These are phyloP conservation scores for Pezicula radicicola DNA, from an alignment of 2,329 filamentous ascomycete genomes.

Conservation along the genomic window DNA sequence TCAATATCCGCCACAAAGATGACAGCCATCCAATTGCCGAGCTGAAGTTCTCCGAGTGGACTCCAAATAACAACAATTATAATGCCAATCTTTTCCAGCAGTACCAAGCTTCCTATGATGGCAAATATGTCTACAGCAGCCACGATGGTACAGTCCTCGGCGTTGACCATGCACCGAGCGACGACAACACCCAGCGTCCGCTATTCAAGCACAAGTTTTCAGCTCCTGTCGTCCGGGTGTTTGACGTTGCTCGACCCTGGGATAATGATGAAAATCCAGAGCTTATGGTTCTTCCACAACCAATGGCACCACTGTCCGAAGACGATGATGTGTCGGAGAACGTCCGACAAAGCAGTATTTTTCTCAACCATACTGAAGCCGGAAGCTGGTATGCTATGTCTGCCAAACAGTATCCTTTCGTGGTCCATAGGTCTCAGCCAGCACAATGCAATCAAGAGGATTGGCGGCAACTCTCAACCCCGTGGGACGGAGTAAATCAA, in stretches of 20 bases:
- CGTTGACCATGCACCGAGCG: conserved; percentile 57
- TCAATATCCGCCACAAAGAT: conserved; percentile 75
- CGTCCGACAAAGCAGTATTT: conserved; percentile 64
- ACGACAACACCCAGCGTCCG: conserved; percentile 30
- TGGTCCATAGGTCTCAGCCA: conserved; percentile 62
- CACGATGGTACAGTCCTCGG: conserved; percentile 83
- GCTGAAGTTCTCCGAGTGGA: conserved; percentile 92
- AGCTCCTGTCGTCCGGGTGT: conserved; percentile 81
- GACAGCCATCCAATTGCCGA: conserved; percentile 78
- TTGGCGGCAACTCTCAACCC: conserved; percentile 41
- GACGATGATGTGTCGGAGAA: conserved; percentile 46
- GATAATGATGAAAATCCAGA: conserved; percentile 67
- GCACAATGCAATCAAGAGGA: conserved; percentile 50
- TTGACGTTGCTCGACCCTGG: conserved; percentile 77
- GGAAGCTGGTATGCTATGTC: conserved; percentile 95
- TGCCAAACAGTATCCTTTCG: conserved; percentile 79
- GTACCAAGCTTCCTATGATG: conserved; percentile 76
- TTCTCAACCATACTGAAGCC: conserved; percentile 81
- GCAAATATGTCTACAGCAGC: conserved; percentile 82
- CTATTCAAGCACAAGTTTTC: conserved; percentile 68
- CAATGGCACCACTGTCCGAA: conserved; percentile 55
- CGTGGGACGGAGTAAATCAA: conserved; percentile 29
- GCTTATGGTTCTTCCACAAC: conserved; percentile 83
- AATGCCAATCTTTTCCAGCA: conserved; percentile 85
- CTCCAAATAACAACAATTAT: conserved; percentile 88